phyloP scores from a whole-genome alignment of 2,329 filamentous ascomycete species.

The Septoria linicola region DNA sequence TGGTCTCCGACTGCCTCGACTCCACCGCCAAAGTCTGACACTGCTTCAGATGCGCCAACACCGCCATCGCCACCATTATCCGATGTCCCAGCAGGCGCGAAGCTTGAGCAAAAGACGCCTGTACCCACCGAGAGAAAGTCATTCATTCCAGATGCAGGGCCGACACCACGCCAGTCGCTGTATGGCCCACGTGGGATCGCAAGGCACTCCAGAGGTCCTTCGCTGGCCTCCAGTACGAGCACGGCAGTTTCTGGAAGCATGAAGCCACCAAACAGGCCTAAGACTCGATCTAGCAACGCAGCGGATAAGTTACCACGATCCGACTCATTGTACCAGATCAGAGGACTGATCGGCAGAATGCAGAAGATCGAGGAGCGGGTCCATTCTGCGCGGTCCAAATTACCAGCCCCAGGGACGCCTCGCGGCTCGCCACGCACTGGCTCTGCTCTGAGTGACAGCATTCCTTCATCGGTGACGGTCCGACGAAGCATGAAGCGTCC shows the following conservation, averaged over 20 bases:
- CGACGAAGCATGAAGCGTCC: slow-evolving; percentile 68
- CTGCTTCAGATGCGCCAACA: slow-evolving; percentile 67
- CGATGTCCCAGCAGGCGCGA: slow-evolving; percentile 66
- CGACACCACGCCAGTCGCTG: slow-evolving; percentile 53
- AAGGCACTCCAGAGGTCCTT: slow-evolving; percentile 58
- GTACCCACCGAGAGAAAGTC: slow-evolving; percentile 44
- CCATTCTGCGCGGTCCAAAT: slow-evolving; percentile 84
- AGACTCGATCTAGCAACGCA: slow-evolving; percentile 39
- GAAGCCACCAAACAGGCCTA: slow-evolving; percentile 47
- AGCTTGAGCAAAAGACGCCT: slow-evolving; percentile 42
- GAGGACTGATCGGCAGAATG: slow-evolving; percentile 93
- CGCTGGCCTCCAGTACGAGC: slow-evolving; percentile 44
- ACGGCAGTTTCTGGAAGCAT: slow-evolving; percentile 31
- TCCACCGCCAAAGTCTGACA: slow-evolving; percentile 70
- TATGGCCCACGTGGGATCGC: slow-evolving; percentile 45
- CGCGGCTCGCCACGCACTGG: slow-evolving; percentile 68
- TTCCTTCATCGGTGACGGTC: slow-evolving; percentile 58
- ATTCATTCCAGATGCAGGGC: slow-evolving; percentile 52
- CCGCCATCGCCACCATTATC: slow-evolving; percentile 94
- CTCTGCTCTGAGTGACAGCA: slow-evolving; percentile 38
- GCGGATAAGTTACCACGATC: slow-evolving; percentile 53
- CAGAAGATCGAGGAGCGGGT: slow-evolving; percentile 92
- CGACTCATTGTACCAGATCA: slow-evolving; percentile 85
- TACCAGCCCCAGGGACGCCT: slow-evolving; percentile 80
- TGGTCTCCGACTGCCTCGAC: slow-evolving; percentile 90